Percentiles rank a stretch among this genome's conserved stretches.
Evolutionary conservation across 2,329 filamentous ascomycete genomes (phyloP).

Genomic region (Davidsoniella virescens): DNA sequence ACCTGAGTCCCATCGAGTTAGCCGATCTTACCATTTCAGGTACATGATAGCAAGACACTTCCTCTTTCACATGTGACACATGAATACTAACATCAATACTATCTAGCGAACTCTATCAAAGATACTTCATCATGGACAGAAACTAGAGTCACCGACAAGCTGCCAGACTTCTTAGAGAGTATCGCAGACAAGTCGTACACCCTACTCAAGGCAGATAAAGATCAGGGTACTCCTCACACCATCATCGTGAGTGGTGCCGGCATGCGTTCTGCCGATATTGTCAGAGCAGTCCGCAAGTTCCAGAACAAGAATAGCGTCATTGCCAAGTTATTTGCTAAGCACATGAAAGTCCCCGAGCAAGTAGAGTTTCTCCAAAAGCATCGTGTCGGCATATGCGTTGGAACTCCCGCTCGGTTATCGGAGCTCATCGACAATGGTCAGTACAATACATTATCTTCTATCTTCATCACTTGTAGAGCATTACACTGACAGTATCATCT

Average conservation of each 20-base stretch:
- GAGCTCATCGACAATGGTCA: constrained; percentile 70
- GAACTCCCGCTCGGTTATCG: constrained; percentile 68
- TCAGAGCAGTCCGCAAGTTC: constrained; percentile 60
- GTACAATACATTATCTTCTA: constrained; percentile 15
- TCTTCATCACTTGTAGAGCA: background rate
- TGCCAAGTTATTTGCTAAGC: constrained; percentile 91
- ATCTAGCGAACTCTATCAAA: constrained; percentile 51
- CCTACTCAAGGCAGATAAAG: constrained; percentile 48
- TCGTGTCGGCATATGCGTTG: constrained; percentile 73
- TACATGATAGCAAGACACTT: constrained; percentile 23
- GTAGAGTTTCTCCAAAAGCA: constrained; percentile 53
- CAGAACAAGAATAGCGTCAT: constrained; percentile 64
- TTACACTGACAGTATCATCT: background rate
- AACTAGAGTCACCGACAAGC: constrained; percentile 33
- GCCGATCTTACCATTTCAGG: constrained; percentile 68
- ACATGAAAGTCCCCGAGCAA: constrained; percentile 87
- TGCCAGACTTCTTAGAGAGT: constrained; percentile 52
- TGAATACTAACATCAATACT: background rate
- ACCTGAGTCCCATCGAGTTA: constrained; percentile 70
- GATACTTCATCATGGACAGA: constrained; percentile 65
- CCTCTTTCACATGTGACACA: background rate
- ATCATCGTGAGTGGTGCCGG: constrained; percentile 76
- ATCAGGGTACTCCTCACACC: constrained; percentile 65
- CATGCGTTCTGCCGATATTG: constrained; percentile 70
- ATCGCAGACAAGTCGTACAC: constrained; percentile 40